phyloP scores from a whole-genome alignment of 208 protist genomes.

The Trypanosoma congolense region DNA sequence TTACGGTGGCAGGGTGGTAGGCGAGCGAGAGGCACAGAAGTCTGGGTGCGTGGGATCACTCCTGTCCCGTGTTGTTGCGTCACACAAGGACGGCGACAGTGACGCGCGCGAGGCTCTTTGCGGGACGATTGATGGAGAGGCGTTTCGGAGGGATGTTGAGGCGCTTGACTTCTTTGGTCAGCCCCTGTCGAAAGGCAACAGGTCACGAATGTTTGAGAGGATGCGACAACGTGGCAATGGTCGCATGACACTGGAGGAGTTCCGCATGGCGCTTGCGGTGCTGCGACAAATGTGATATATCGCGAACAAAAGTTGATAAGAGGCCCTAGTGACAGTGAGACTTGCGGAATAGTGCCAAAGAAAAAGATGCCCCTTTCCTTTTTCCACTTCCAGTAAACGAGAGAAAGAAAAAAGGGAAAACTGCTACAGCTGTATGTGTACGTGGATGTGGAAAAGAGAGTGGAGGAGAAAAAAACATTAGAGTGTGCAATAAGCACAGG shows the following conservation, averaged over 20 bases:
- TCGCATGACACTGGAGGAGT: slow-evolving; percentile 48
- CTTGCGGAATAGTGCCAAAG: no score
- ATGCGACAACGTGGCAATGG: slow-evolving; percentile 31
- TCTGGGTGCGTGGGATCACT: neutral
- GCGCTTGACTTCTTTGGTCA: slow-evolving; percentile 52
- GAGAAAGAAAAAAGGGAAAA: no score
- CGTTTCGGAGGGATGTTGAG: slow-evolving; percentile 52
- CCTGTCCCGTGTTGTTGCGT: neutral
- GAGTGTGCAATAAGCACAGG: no score
- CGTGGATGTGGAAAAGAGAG: no score
- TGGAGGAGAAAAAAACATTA: no score
- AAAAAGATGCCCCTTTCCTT: no score
- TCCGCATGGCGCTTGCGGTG: slow-evolving; percentile 35
- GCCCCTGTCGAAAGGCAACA: slow-evolving; percentile 33
- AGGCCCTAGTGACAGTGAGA: no score
- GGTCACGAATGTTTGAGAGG: slow-evolving; percentile 40
- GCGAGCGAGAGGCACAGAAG: neutral
- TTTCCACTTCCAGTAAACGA: no score
- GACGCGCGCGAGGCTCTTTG: neutral
- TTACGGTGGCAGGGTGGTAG: slow-evolving; percentile 25
- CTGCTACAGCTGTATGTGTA: no score
- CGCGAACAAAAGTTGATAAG: no score
- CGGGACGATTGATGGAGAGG: slow-evolving; percentile 17
- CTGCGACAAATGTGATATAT: slow-evolving; percentile 46
- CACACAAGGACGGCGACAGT: neutral